Percentiles rank a stretch among this genome's conserved stretches.
These are phyloP conservation scores for Phytomonas francai DNA, from an alignment of 208 protist genomes.

Conservation along the genomic window DNA sequence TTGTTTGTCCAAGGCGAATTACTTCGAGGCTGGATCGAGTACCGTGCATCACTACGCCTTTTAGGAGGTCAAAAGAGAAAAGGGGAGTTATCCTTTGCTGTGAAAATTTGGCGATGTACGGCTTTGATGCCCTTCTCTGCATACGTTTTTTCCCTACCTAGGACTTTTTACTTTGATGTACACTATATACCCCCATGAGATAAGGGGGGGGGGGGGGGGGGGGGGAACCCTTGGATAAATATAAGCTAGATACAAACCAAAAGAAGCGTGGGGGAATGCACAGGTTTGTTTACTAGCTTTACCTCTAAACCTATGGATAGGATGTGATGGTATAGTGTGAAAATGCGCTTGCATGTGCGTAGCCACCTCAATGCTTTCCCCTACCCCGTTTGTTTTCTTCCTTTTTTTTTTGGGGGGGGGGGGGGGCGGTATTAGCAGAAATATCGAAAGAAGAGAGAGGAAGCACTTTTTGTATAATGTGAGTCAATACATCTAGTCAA, in stretches of 20 bases:
- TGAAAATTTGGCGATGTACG: not conserved
- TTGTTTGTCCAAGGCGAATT: conserved; percentile 75
- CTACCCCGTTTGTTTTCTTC: not conserved
- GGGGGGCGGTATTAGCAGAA: conserved; percentile 2
- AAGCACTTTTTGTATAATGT: not conserved
- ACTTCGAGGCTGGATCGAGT: conserved; percentile 66
- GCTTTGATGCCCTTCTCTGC: conserved; percentile 4
- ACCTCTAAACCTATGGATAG: not conserved
- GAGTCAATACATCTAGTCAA: conserved; percentile 5
- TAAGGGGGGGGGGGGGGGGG: not conserved
- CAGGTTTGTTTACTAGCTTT: not conserved
- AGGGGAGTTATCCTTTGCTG: not conserved
- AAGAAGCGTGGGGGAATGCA: not conserved
- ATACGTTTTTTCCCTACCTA: conserved; percentile 1
- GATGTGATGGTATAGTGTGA: not conserved
- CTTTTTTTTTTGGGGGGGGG: too few relatives aligned
- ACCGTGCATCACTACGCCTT: conserved; percentile 61
- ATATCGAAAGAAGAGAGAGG: not conserved
- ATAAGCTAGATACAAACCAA: not conserved
- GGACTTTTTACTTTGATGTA: conserved; percentile 1
- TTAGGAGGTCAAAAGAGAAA: conserved; percentile 10
- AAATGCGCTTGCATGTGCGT: not conserved
- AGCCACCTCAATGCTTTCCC: not conserved
- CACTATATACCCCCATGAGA: not conserved
- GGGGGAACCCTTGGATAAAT: not conserved